Evolutionary conservation across 208 protist genomes (phyloP), one percentile per base, ranked within the genome.

Genomic region (Trypanosomatidae sp.): DNA sequence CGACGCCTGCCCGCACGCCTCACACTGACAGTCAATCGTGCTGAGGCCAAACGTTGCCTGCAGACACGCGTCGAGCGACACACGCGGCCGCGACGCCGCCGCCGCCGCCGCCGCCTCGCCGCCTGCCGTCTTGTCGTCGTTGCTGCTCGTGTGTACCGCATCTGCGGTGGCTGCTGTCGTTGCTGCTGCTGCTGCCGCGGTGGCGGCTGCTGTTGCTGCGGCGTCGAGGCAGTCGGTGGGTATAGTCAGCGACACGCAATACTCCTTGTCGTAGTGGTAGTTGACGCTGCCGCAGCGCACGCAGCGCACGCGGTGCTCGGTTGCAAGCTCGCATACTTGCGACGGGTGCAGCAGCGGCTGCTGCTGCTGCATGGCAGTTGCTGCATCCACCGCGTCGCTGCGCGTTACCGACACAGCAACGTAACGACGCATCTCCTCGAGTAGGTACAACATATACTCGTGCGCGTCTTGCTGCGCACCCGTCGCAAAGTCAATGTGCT

Each of bases 401-500:
- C 47, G n/a, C n/a, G n/a, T n/a, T n/a, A n/a, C n/a, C n/a, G n/a
- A n/a, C n/a, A n/a, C n/a, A n/a, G n/a, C n/a, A n/a, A 95, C 70
- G 44, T 82, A 47, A 26, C 85, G 76, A 16, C 64, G 58, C 53
- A 97, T 76, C 46, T 83, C 57, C 30, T 88, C 67, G 2, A 97
- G 33, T 0, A 99, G 48, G 64, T 97, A 91, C 41, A 93, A 70
- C 26, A 97, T 71, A 59, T 96, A 98, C 61, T 98, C 94, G 16
- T 90, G 60, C 0, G 96, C 92, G 58, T 98, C 96, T 61, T 99
- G 97, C 70, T 99, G 97, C 18, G 66, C 42, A 16, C 70, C 80
- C 1, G 85, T 97, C 28, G 73, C 84, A 45, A 99, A 99, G 46
- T 97, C 96, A n/a, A 84, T 58, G 61, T 98, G 96, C 20, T 62